A percentile compares a stretch with the other conserved stretches of the same genome.
Evolutionary conservation across 148 eudicot genomes (phyloP).

Genomic region (Spergularia bocconei): DNA sequence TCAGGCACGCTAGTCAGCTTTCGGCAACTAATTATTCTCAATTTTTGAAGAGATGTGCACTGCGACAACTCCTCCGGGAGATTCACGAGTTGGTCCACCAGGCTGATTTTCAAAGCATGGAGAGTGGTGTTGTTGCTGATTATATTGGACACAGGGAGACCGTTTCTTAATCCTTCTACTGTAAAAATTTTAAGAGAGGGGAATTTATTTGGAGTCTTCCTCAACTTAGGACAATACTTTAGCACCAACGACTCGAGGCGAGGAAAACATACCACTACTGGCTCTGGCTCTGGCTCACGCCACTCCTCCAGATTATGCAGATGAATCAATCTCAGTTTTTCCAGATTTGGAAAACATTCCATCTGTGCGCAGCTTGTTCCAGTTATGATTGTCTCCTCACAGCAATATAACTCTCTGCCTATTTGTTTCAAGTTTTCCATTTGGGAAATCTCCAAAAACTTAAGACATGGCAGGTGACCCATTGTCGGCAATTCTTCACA

Average conservation of each 20-base stretch:
- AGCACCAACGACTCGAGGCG: background rate
- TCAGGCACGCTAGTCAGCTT: background rate
- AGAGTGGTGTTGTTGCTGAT: background rate
- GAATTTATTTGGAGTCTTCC: background rate
- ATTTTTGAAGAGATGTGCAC: background rate
- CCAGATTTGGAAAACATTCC: background rate
- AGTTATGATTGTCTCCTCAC: too few species aligned
- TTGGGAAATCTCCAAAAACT: background rate
- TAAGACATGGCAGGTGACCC: slow-evolving; percentile 9
- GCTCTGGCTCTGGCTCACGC: background rate
- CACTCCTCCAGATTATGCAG: background rate
- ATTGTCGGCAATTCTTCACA: too few species aligned
- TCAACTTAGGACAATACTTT: slow-evolving; percentile 3
- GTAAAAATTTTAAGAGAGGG: background rate
- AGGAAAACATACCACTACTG: background rate
- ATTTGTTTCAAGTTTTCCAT: background rate
- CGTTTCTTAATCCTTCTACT: background rate
- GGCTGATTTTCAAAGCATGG: background rate
- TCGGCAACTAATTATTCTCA: background rate
- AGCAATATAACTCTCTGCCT: background rate
- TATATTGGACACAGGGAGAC: background rate
- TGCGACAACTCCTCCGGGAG: slow-evolving; percentile 4
- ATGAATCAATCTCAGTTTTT: background rate
- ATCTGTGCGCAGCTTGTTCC: too few species aligned
- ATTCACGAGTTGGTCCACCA: background rate